phyloP scores from a whole-genome alignment of 306 rosid species.

The Castanea crenata region DNA sequence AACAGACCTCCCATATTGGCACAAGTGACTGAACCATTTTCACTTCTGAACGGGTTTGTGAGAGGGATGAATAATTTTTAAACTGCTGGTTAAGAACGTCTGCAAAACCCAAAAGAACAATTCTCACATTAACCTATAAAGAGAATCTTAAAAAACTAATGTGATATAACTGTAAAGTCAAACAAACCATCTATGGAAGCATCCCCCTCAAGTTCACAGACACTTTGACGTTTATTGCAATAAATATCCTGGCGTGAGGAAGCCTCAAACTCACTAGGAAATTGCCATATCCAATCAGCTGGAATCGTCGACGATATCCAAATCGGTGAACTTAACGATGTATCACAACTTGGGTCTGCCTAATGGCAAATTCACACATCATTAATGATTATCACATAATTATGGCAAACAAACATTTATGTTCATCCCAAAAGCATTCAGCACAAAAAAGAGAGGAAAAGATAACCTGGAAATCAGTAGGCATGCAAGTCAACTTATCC shows the following conservation, averaged over 20 bases:
- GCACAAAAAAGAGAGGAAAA: constrained; percentile 10
- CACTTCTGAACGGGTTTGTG: constrained; percentile 70
- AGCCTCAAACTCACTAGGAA: constrained; percentile 35
- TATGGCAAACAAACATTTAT: neutral
- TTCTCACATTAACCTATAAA: constrained; percentile 10
- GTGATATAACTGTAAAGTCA: constrained; percentile 14
- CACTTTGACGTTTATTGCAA: no score
- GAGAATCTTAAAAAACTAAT: neutral
- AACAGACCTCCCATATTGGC: constrained; percentile 6
- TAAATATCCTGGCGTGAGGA: constrained; percentile 1
- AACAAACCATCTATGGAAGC: neutral
- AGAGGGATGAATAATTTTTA: constrained; percentile 77
- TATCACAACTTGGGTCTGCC: constrained; percentile 55
- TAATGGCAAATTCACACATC: constrained; percentile 37
- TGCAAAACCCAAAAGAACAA: constrained; percentile 43
- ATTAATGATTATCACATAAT: constrained; percentile 18
- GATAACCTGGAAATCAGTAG: constrained; percentile 34
- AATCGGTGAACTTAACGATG: constrained; percentile 40
- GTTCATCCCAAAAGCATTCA: no score
- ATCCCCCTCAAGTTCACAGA: no score
- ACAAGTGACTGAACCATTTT: constrained; percentile 49
- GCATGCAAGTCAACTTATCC: constrained; percentile 36
- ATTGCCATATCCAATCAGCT: constrained; percentile 66
- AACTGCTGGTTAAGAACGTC: constrained; percentile 78
- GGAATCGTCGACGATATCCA: constrained; percentile 71